These are phyloP conservation scores for Penicillium lagena DNA, from an alignment of 495 filamentous ascomycete species.

Conservation along the genomic window DNA sequence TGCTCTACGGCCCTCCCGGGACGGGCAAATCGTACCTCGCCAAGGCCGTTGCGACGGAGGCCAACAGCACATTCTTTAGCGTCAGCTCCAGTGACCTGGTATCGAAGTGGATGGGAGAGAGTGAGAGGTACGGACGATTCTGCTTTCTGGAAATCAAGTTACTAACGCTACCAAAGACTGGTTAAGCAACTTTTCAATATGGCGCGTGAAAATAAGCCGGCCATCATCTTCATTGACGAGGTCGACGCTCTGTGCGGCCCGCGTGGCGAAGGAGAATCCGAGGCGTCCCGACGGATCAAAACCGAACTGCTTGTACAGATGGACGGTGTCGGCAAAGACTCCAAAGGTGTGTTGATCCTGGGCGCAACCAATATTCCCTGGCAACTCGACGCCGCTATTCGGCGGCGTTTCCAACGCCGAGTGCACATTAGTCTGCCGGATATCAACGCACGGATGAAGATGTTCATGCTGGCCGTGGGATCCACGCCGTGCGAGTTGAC, in stretches of 20 bases:
- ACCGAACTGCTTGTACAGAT: constrained; percentile 98
- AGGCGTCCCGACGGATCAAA: constrained; percentile 95
- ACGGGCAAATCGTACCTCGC: constrained; percentile 96
- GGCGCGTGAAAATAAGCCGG: constrained; percentile 96
- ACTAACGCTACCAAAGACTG: constrained; percentile 49
- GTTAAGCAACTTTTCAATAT: constrained; percentile 97
- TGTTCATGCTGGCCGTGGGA: constrained; percentile 95
- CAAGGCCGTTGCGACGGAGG: constrained; percentile 96
- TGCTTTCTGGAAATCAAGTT: not conserved
- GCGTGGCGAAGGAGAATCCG: constrained; percentile 93
- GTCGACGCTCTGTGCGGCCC: constrained; percentile 96
- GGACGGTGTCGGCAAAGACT: constrained; percentile 96
- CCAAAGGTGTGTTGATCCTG: constrained; percentile 86
- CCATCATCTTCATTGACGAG: constrained; percentile 99
- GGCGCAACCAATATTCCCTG: constrained; percentile 98
- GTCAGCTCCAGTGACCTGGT: constrained; percentile 95
- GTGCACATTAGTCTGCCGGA: constrained; percentile 95
- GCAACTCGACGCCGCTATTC: constrained; percentile 97
- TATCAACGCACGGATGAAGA: constrained; percentile 78
- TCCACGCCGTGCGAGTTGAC: constrained; percentile 83
- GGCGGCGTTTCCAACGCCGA: constrained; percentile 90
- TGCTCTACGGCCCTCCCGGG: constrained; percentile 93
- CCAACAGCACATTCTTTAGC: constrained; percentile 99
- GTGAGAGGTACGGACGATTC: constrained; percentile 63
- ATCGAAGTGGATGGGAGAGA: constrained; percentile 99